Evolutionary conservation across 305 asterid species (phyloP), one percentile per base, ranked within the genome.

Genomic region (Coffea humblotiana): DNA sequence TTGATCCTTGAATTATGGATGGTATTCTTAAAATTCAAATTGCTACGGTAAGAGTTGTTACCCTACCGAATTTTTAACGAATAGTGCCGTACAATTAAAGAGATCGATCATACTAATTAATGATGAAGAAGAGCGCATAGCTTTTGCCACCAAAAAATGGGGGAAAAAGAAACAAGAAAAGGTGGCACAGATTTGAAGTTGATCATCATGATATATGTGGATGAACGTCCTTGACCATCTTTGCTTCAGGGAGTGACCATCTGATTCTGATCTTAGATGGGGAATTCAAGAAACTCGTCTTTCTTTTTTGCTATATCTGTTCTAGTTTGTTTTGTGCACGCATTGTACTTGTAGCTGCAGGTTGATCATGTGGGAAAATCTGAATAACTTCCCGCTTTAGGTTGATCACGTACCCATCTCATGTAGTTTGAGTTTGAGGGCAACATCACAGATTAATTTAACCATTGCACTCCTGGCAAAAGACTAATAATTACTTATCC

Each of bases 1-100:
- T 85, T 70, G 19, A 81, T 78, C 79, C 69, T 64, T 25, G 29
- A 60, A 60, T 60, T 12, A 23, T 13, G 15, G 12, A 23, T 37
- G 43, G 5, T 16, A 56, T 18, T 23, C 61, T 56, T 56, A 3
- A 3, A 56, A 0, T 37, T 37, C 8, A 60, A 60, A 60, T 23
- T 19, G 65, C 65, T 60, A 21, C 6, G 12, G 29, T 60, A 54
- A 60, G 65, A 21, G 25, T 58, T 25, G 64, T 58, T 23, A 54
- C 60, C 23, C 7, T 9, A 15, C 60, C 60, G 23, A 37, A 14
- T 54, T 14, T 54, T 54, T 14, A 54, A 54, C 23, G 61, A 58
- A 9, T 21, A 58, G 1, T 21, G 8, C n/a, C 8, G 4, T 11
- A 60, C 0, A 18, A 16, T 29, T 29, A 56, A 6, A 7, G 29